Base-by-base conservation (phyloP, 2,329 filamentous ascomycete species). In the Septoria petroselini region DNA sequence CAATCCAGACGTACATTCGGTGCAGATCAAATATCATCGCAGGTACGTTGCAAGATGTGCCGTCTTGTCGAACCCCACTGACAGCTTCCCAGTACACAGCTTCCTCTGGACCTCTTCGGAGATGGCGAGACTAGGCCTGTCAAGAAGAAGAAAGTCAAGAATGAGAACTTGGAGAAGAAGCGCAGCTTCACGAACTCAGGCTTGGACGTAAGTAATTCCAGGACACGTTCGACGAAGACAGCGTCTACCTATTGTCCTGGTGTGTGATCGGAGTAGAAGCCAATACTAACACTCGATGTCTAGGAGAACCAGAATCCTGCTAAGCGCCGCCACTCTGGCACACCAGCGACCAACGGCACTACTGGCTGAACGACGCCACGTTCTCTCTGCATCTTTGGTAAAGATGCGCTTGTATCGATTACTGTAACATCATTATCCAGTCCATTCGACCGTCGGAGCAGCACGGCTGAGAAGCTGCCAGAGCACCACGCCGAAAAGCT, bases 31-130 rank as follows among this genome's bases (percentile, higher is more conserved):
- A 53, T 85, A 95, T 65, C 84, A 90, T 41, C 85, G 88, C 70
- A 94, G 86, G 91, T 95, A 77, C 72, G 84, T 59, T 30, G n/a
- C 9, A 15, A 4, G 15, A 6, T 7, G 18, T 35, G 5, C 2
- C 7, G 5, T 44, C 41, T 17, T 27, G 15, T 21, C n/a, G n/a
- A n/a, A n/a, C n/a, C n/a, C 14, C 38, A 23, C 61, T 62, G 40
- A 65, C 46, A 25, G 14, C 14, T n/a, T 42, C 57, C 27, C 63
- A 96, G 91, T 70, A 87, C 88, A 67, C 84, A 90, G 65, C 78
- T 98, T 19, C 93, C 93, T 21, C 84, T 88, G 52, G 91, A 98
- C 68, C 83, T 97, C 2, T 98, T 98, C 66, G 79, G 84, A 40
- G 73, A 83, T 18, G 88, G 88, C 62, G 93, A 98, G 70, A 67